phyloP scores from a whole-genome alignment of 352 stramenopile species.

The Phytopythium vexans region DNA sequence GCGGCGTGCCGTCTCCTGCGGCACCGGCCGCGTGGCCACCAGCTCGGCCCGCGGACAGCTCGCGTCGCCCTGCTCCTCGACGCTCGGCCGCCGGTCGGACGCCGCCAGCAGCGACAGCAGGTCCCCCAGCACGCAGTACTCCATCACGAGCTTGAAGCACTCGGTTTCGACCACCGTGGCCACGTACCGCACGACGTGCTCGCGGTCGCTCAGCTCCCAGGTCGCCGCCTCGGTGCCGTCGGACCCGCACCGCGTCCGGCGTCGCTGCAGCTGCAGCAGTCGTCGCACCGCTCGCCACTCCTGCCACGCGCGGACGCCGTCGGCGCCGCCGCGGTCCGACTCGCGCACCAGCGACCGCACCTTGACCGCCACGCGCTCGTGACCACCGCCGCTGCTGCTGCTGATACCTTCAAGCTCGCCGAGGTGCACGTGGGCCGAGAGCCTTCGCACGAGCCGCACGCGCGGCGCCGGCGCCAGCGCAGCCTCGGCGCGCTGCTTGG shows the following conservation, averaged over 20 bases:
- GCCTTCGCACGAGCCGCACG: slow-evolving; percentile 21
- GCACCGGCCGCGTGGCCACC: slow-evolving; percentile 12
- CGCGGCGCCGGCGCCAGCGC: slow-evolving; percentile 4
- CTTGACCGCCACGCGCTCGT: slow-evolving; percentile 25
- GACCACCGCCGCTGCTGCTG: slow-evolving; percentile 2
- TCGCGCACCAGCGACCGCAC: slow-evolving; percentile 29
- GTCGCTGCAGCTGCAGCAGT: slow-evolving; percentile 19
- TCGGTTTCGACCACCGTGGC: slow-evolving; percentile 40
- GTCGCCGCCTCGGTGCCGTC: background rate
- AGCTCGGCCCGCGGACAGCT: slow-evolving; percentile 1
- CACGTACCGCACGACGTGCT: slow-evolving; percentile 36
- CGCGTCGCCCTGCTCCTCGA: slow-evolving; percentile 5
- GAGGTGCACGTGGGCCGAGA: slow-evolving; percentile 29
- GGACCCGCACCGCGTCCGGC: background rate
- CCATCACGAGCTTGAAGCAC: slow-evolving; percentile 52
- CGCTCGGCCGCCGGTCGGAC: slow-evolving; percentile 2
- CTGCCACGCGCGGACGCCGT: slow-evolving; percentile 29
- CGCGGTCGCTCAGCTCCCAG: background rate
- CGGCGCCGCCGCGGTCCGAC: slow-evolving; percentile 28
- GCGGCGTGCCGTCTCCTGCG: slow-evolving; percentile 34
- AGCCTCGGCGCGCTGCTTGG: too few species aligned
- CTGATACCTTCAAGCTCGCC: slow-evolving; percentile 16
- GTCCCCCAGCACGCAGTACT: slow-evolving; percentile 51
- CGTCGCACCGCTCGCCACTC: slow-evolving; percentile 37
- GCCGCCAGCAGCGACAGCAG: slow-evolving; percentile 38